phyloP scores from a whole-genome alignment of 257 asterid genomes.

The Solanum microdontum region DNA sequence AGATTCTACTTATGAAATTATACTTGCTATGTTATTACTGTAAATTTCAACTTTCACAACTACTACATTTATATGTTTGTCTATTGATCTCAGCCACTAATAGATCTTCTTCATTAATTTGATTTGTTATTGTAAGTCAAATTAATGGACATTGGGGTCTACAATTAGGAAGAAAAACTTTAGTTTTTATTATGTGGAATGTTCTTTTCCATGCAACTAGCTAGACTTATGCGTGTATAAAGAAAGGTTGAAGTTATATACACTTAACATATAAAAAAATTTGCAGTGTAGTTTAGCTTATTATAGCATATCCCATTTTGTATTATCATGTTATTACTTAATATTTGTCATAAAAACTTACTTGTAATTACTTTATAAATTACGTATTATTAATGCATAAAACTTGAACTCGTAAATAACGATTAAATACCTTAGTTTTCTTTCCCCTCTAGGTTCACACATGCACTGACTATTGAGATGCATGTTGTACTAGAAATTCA shows the following conservation, averaged over 20 bases:
- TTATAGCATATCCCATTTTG: background rate
- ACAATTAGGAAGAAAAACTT: background rate
- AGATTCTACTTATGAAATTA: background rate
- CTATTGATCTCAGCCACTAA: background rate
- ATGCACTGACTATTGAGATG: background rate
- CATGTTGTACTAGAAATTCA: background rate
- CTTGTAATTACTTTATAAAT: background rate
- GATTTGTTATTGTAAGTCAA: background rate
- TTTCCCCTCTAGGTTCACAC: background rate
- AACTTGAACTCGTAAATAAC: background rate
- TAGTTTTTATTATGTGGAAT: background rate
- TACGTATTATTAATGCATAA: background rate
- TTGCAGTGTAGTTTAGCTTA: background rate
- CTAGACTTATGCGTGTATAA: background rate
- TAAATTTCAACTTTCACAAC: background rate
- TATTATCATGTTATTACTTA: background rate
- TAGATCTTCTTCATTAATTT: background rate
- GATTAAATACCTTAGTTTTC: background rate
- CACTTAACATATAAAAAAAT: accelerated
- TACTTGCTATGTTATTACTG: background rate
- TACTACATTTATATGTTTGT: background rate
- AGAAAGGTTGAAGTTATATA: background rate
- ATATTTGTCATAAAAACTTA: background rate
- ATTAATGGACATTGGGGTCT: background rate
- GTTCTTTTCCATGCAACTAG: background rate